These are phyloP conservation scores for Coemansia sp. DNA, from an alignment of 371 early-diverging fungal genomes.

Conservation along the genomic window DNA sequence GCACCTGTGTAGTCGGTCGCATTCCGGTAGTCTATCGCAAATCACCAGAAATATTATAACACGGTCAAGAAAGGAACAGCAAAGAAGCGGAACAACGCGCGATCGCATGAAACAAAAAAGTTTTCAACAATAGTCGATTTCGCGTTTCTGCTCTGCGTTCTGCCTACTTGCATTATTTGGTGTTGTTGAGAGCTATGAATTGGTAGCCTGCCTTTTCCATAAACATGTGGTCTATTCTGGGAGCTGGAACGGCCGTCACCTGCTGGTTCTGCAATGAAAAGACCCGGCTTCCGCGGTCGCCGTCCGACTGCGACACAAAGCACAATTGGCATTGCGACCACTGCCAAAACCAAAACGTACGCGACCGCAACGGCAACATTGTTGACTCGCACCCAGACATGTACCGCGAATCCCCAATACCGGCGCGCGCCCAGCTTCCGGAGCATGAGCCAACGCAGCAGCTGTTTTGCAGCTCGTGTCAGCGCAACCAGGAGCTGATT, in stretches of 20 bases:
- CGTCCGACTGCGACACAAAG: not conserved
- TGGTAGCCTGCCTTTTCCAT: not conserved
- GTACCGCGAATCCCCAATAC: constrained; percentile 30
- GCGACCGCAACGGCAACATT: constrained; percentile 30
- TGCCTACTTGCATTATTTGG: not conserved
- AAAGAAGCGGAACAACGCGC: not conserved
- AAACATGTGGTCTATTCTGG: constrained; percentile 34
- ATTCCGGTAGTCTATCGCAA: too few species aligned
- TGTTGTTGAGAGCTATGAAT: not conserved
- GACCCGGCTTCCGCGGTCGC: constrained; percentile 13
- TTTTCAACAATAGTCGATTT: too few species aligned
- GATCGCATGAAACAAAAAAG: not conserved
- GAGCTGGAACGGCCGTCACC: constrained; percentile 21
- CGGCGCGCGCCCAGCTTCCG: constrained; percentile 8
- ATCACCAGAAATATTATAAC: not conserved
- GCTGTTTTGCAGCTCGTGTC: constrained; percentile 35
- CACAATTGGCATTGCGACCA: constrained; percentile 34
- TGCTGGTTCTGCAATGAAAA: constrained; percentile 47
- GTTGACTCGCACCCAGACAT: constrained; percentile 31
- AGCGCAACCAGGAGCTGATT: constrained; percentile 45
- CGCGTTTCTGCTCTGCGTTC: not conserved
- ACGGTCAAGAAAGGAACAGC: not conserved
- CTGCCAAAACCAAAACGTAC: constrained; percentile 38
- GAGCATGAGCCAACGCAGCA: not conserved
- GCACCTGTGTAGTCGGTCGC: too few species aligned